Conservation (phyloP, 305 asterid genomes). For the Fraxinus greggii region DNA sequence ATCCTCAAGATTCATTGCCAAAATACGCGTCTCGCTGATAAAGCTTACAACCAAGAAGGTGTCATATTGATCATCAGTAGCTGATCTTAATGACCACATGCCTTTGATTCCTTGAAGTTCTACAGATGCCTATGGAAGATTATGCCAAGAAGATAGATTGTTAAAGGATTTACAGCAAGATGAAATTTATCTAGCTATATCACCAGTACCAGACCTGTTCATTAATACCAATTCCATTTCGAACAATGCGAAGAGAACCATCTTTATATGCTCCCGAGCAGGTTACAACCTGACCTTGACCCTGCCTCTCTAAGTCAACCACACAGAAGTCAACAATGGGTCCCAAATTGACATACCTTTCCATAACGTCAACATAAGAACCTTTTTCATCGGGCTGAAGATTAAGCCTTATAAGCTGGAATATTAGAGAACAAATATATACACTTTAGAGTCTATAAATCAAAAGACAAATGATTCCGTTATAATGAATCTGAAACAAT, state of each 20-base stretch:
- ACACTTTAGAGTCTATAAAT: constrained; percentile 12
- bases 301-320: constrained; percentile 98
- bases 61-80: constrained; percentile 84
- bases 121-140: constrained; percentile 74
- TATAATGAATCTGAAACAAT: constrained; percentile 3
- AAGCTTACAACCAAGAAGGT: constrained; percentile 97
- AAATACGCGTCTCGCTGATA: constrained; percentile 89
- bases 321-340: constrained; percentile 97
- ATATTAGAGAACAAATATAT: constrained; percentile 17
- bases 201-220: constrained; percentile 62
- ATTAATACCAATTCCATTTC: constrained; percentile 95
- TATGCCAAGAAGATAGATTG: background rate
- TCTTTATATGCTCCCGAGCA: constrained; percentile 98
- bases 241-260: constrained; percentile 93
- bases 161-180: constrained; percentile 1
- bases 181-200: constrained; percentile 4
- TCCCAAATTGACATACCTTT: constrained; percentile 90
- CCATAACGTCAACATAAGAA: constrained; percentile 91
- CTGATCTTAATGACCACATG: constrained; percentile 94
- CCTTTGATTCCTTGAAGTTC: constrained; percentile 99
- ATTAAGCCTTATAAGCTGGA: constrained; percentile 86
- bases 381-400: constrained; percentile 91
- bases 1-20: constrained; percentile 98
- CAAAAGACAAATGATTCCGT: constrained; percentile 2
- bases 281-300: constrained; percentile 99